Percentiles rank a stretch among this genome's conserved stretches.
phyloP scores from a whole-genome alignment of 2,329 filamentous ascomycete species.

The Colletotrichum graminicola region DNA sequence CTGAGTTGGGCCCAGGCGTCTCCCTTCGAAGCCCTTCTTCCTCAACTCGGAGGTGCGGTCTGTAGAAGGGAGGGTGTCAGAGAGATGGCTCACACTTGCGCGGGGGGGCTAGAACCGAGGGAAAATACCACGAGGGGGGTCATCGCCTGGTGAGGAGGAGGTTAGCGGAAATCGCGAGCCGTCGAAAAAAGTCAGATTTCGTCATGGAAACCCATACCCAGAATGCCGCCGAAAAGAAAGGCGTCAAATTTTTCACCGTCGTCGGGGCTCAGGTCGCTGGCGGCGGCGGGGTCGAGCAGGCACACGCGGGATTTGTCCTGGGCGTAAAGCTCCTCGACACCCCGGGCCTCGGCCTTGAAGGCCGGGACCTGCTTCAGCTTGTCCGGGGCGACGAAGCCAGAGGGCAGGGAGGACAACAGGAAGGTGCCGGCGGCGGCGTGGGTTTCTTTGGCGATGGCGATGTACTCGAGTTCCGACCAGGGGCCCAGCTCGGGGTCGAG shows the following conservation, averaged over 20 bases:
- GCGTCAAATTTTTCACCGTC: conserved; percentile 88
- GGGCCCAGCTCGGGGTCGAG: conserved; percentile 93
- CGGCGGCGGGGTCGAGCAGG: conserved; percentile 87
- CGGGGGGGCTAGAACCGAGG: conserved; percentile 18
- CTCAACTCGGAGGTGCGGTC: conserved; percentile 96
- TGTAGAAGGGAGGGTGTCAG: conserved; percentile 52
- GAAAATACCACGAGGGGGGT: conserved; percentile 86
- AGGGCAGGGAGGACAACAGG: conserved; percentile 84
- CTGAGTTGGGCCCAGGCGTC: conserved; percentile 89
- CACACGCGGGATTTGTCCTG: conserved; percentile 82
- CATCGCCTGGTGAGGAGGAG: conserved; percentile 74
- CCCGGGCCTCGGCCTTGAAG: conserved; percentile 78
- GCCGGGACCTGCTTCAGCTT: conserved; percentile 67
- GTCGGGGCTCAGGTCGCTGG: conserved; percentile 83
- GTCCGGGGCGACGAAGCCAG: conserved; percentile 73
- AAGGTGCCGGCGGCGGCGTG: conserved; percentile 75
- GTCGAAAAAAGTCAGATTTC: conserved; percentile 31
- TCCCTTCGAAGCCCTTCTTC: conserved; percentile 90
- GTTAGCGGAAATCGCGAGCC: conserved; percentile 37
- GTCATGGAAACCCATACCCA: conserved; percentile 69
- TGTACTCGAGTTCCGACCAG: conserved; percentile 96
- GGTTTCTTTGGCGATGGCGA: conserved; percentile 86
- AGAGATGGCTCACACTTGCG: conserved; percentile 1
- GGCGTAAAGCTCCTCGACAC: conserved; percentile 87
- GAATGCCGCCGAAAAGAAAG: conserved; percentile 95